Percentiles rank a stretch among this genome's conserved stretches.
Conservation (phyloP, 169 alveolate genomes). For the Theileria annulata region DNA sequence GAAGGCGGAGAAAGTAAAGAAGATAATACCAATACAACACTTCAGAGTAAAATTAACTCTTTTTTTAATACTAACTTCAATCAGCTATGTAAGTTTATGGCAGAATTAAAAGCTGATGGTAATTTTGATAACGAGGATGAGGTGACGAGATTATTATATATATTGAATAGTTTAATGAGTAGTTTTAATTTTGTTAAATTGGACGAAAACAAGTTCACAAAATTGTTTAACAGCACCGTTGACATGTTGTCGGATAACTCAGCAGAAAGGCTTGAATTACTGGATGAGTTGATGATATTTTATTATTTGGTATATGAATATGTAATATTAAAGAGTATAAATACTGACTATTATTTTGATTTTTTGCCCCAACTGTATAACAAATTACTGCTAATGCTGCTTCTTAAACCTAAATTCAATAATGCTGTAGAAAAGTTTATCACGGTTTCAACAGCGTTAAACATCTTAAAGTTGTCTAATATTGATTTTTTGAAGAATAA, state of each 20-base stretch:
- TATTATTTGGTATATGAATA: conserved; percentile 8
- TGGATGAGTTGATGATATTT: background rate
- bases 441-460: background rate
- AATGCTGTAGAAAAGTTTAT: background rate
- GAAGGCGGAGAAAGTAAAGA: background rate
- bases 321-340: background rate
- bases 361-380: background rate
- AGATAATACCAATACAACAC: background rate
- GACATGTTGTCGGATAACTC: background rate
- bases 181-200: conserved; percentile 5
- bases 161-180: background rate
- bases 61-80: conserved; percentile 1
- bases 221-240: background rate
- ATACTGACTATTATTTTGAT: background rate
- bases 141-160: background rate
- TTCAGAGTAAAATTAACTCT: background rate
- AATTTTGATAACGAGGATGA: background rate
- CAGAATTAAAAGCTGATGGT: background rate
- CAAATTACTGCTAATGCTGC: background rate
- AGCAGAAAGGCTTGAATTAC: background rate
- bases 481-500: background rate
- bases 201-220: background rate
- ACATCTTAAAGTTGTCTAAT: background rate
- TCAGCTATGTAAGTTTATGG: background rate
- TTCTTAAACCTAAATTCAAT: background rate